Base-by-base conservation (phyloP, 2,329 filamentous ascomycete genomes). In the Fusarium compactum region DNA sequence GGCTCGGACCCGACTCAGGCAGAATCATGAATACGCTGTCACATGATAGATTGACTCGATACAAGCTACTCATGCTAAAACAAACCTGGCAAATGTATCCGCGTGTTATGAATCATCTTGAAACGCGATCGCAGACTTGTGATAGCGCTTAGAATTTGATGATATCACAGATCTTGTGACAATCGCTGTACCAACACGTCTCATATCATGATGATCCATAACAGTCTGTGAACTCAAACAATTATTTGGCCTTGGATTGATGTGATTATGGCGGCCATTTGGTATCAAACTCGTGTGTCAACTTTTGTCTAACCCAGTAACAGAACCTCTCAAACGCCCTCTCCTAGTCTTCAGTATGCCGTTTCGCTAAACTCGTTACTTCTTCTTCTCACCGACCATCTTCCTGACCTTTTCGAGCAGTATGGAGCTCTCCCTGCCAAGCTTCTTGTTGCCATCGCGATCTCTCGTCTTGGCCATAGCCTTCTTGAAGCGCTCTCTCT, bases 391-490 rank as follows among this genome's bases (percentile, higher is more conserved):
- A 4, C 84, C 85, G 67, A 96, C 87, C 80, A 97, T 84, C 77
- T 85, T 90, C 84, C 91, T 91, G 34, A 95, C 91, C 81, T 91
- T 93, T 76, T 94, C 91, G 59, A 97, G 82, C 74, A 97, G 75
- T 40, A 95, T 85, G 34, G 86, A 87, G 74, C 94, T 95, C 84
- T 97, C 94, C 65, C 93, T 86, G 3, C 94, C 94, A 50, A 97
- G 80, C 82, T 93, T 95, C 79, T 91, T 87, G 82, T 92, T 90
- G 14, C 93, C 93, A 77, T 92, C 88, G 29, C 89, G 90, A 78
- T 91, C 89, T 38, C 91, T 89, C 54, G 95, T 93, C 78, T 91
- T 91, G 69, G 92, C 91, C 79, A 93, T 88, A 69, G 91, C 89
- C 72, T 87, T 89, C 64, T 89, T 86, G 74, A 91, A 87, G 65